Evolutionary conservation across 202 grass and related monocot genomes (phyloP).

Genomic region (Tripidium arundinaceum): DNA sequence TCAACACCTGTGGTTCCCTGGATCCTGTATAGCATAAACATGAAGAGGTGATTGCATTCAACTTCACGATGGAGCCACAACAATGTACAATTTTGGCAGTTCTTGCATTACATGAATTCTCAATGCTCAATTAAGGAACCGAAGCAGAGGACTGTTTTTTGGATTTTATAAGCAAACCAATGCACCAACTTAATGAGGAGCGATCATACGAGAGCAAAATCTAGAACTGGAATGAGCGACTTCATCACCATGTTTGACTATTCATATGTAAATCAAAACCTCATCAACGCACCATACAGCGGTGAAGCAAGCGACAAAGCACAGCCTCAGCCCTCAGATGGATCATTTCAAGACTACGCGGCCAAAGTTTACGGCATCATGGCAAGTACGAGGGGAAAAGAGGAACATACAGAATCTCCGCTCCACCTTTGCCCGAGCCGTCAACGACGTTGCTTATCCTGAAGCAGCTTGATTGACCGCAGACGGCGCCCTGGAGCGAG

Average conservation of each 20-base stretch:
- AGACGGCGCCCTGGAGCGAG: constrained; percentile 49
- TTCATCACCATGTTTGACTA: background rate
- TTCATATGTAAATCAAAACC: background rate
- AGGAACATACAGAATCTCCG: constrained; percentile 70
- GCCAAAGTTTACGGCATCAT: background rate
- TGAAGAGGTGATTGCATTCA: background rate
- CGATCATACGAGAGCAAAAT: background rate
- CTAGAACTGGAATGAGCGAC: background rate
- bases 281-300: background rate
- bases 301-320: background rate
- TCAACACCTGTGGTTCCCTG: constrained; percentile 79
- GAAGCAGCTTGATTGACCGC: constrained; percentile 66
- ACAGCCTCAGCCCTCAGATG: background rate
- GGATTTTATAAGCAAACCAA: constrained; percentile 1
- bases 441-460: constrained; percentile 53
- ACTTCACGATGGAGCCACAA: background rate
- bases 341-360: background rate
- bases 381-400: background rate
- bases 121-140: constrained; percentile 2
- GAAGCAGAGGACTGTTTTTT: background rate
- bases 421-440: constrained; percentile 28
- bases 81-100: background rate
- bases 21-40: constrained; percentile 54
- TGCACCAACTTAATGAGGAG: background rate
- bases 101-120: background rate